Evolutionary conservation across 2,329 filamentous ascomycete genomes (phyloP).

Genomic region (Botryosphaeria agaves): DNA sequence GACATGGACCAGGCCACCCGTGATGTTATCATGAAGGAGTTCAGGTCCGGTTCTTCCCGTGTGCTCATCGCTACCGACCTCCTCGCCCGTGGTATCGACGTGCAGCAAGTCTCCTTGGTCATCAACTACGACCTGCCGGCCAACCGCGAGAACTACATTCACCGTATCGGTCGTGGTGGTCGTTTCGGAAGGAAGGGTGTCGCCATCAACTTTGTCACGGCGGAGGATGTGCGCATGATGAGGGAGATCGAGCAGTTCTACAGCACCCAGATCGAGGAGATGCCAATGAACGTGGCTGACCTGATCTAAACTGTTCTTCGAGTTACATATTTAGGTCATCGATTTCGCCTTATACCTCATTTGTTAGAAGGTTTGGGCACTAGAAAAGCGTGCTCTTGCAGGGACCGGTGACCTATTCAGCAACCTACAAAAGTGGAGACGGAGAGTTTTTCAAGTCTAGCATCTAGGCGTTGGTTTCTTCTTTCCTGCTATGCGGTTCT

Average conservation of each 20-base stretch:
- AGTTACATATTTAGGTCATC: not conserved
- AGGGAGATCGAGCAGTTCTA: slow-evolving; percentile 99
- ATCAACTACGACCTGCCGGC: slow-evolving; percentile 98
- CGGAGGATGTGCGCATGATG: slow-evolving; percentile 99
- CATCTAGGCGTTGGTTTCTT: slow-evolving; percentile 3
- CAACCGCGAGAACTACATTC: slow-evolving; percentile 99
- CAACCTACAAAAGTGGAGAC: slow-evolving; percentile 1
- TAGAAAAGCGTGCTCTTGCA: not conserved
- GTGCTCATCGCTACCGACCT: slow-evolving; percentile 96
- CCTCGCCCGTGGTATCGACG: slow-evolving; percentile 95
- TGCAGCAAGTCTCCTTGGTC: slow-evolving; percentile 93
- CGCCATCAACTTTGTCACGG: slow-evolving; percentile 98
- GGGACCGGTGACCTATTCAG: not conserved
- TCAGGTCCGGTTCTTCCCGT: slow-evolving; percentile 87
- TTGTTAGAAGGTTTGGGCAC: not conserved
- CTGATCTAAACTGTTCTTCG: slow-evolving; percentile 16
- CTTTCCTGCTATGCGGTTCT: slow-evolving; percentile 2
- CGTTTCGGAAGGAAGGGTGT: slow-evolving; percentile 97
- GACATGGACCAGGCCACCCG: slow-evolving; percentile 98
- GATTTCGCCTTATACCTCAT: slow-evolving; percentile 1
- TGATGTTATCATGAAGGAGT: slow-evolving; percentile 98
- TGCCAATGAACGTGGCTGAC: slow-evolving; percentile 79
- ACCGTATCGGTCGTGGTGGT: slow-evolving; percentile 89
- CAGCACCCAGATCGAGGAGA: slow-evolving; percentile 99
- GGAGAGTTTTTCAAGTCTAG: slow-evolving; percentile 3